A percentile compares a stretch with the other conserved stretches of the same genome.
Evolutionary conservation across 768 basidiomycete genomes (phyloP).

Genomic region (Crepidotus variabilis): DNA sequence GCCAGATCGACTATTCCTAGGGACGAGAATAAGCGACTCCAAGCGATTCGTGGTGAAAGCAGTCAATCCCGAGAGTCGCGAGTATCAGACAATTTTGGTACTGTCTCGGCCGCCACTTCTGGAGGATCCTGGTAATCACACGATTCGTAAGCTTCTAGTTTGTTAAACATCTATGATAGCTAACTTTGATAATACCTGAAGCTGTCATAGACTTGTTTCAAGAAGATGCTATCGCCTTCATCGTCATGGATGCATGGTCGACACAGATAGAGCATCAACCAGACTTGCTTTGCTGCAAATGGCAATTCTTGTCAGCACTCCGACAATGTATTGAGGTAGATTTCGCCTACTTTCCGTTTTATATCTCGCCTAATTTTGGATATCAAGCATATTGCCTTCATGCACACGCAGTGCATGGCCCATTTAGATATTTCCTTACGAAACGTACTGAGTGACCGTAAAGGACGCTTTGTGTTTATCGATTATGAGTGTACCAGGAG

Average conservation of each 20-base stretch:
- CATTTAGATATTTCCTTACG: constrained; percentile 72
- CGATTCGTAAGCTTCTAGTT: constrained; percentile 55
- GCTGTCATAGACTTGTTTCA: constrained; percentile 66
- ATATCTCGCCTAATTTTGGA: neutral
- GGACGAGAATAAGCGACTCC: constrained; percentile 47
- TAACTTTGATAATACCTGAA: constrained; percentile 20
- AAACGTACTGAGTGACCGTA: constrained; percentile 65
- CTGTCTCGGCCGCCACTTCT: constrained; percentile 51
- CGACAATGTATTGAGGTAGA: constrained; percentile 68
- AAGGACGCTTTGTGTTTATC: constrained; percentile 66
- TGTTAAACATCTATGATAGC: neutral
- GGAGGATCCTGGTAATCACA: constrained; percentile 67
- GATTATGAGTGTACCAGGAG: constrained; percentile 68
- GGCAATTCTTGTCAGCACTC: constrained; percentile 50
- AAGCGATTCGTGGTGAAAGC: constrained; percentile 63
- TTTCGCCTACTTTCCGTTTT: neutral
- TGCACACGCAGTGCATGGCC: constrained; percentile 63
- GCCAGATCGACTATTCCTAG: constrained; percentile 75
- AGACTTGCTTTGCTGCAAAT: constrained; percentile 36
- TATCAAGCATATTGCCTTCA: constrained; percentile 60
- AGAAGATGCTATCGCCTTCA: constrained; percentile 49
- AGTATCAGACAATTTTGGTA: constrained; percentile 54
- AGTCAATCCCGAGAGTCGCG: constrained; percentile 58
- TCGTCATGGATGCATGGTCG: constrained; percentile 83
- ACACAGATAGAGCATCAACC: constrained; percentile 48